Evolutionary conservation across 225 moss, liverwort and hornwort genomes (phyloP).

Genomic region (Polytrichum commune): DNA sequence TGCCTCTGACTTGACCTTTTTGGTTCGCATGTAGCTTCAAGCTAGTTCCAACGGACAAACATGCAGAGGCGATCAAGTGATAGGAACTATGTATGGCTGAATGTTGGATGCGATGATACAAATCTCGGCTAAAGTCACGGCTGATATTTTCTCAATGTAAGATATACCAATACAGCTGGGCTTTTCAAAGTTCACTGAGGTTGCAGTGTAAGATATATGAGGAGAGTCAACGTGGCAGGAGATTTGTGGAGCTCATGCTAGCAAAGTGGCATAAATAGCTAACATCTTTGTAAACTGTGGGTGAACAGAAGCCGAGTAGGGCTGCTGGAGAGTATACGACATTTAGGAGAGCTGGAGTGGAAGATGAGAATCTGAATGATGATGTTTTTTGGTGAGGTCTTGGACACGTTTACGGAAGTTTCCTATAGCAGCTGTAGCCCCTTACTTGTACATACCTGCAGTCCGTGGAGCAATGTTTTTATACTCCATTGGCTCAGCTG

Average conservation of each 20-base stretch:
- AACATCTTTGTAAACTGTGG: slow-evolving; percentile 19
- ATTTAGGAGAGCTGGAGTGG: slow-evolving; percentile 43
- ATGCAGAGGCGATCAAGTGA: slow-evolving; percentile 35
- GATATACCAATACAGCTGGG: slow-evolving; percentile 6
- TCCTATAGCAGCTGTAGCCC: slow-evolving; percentile 31
- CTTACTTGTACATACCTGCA: slow-evolving; percentile 54
- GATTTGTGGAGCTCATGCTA: neutral
- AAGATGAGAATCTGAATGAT: slow-evolving; percentile 33
- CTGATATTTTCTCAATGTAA: slow-evolving; percentile 24
- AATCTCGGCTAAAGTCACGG: slow-evolving; percentile 20
- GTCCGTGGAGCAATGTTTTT: slow-evolving; percentile 29
- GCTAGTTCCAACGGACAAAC: slow-evolving; percentile 46
- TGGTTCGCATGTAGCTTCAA: slow-evolving; percentile 43
- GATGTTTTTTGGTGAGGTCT: slow-evolving; percentile 45
- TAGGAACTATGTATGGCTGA: slow-evolving; percentile 28
- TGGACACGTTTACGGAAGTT: slow-evolving; percentile 39
- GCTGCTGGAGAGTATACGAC: slow-evolving; percentile 24
- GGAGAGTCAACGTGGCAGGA: no score
- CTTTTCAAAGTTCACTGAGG: slow-evolving; percentile 5
- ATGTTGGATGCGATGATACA: slow-evolving; percentile 33
- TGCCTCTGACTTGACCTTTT: slow-evolving; percentile 11
- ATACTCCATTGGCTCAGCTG: slow-evolving; percentile 14
- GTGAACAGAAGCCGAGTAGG: slow-evolving; percentile 35
- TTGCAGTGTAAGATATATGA: neutral
- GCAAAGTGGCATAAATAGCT: slow-evolving; percentile 1